Conservation (phyloP, 2,329 filamentous ascomycete genomes). For the Fusarium acutatum region DNA sequence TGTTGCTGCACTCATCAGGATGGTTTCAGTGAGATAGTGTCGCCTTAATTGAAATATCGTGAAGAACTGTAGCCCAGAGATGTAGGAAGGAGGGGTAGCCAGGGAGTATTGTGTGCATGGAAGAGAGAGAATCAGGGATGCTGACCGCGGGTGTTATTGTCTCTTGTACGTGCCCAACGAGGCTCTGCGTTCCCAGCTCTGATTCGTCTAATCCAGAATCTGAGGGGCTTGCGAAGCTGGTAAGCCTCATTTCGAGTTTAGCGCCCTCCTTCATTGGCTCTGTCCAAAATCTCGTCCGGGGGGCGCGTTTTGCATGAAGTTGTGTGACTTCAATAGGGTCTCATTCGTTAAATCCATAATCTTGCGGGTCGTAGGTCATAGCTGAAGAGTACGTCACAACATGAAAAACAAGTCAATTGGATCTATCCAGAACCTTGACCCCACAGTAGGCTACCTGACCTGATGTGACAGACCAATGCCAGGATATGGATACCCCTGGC, state of each 20-base stretch:
- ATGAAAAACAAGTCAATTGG: rapidly evolving
- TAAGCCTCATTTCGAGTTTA: rapidly evolving
- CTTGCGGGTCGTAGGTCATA: rapidly evolving
- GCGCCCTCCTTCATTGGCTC: rapidly evolving
- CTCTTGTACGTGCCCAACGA: neutral
- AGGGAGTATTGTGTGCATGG: too few species aligned
- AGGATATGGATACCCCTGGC: neutral
- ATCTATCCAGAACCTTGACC: neutral
- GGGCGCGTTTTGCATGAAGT: too few species aligned
- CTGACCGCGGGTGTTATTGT: too few species aligned
- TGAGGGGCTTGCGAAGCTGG: rapidly evolving
- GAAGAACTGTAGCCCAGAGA: too few species aligned
- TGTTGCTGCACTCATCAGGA: rapidly evolving
- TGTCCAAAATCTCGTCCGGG: rapidly evolving
- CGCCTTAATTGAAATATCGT: too few species aligned
- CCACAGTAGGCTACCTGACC: rapidly evolving
- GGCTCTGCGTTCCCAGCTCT: rapidly evolving
- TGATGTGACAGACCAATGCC: rapidly evolving
- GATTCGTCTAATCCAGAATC: neutral
- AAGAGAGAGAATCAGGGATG: too few species aligned
- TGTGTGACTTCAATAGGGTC: too few species aligned
- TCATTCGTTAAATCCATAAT: neutral
- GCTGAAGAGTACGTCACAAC: neutral
- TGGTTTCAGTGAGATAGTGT: too few species aligned
- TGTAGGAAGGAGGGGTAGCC: too few species aligned